phyloP scores from a whole-genome alignment of 2,329 filamentous ascomycete genomes.

The Verticillium tricorpus region DNA sequence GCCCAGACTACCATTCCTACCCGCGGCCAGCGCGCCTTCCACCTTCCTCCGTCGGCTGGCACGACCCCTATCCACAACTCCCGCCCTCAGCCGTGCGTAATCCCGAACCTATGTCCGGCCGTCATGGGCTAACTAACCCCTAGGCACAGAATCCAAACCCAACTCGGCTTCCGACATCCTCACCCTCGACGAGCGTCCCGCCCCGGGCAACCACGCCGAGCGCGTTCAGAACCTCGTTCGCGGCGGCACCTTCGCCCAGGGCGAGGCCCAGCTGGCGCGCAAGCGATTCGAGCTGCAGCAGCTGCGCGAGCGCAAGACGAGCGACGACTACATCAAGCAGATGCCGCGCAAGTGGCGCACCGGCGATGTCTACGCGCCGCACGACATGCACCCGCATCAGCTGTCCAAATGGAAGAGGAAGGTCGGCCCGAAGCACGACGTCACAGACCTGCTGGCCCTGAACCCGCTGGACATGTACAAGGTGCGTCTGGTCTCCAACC shows the following conservation, averaged over 20 bases:
- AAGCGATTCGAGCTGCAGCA: constrained; percentile 31
- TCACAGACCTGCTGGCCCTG: constrained; percentile 74
- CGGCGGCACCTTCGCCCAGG: constrained; percentile 16
- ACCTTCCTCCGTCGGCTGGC: constrained; percentile 9
- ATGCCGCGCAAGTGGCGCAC: constrained; percentile 65
- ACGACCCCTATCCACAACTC: constrained; percentile 11
- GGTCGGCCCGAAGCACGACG: constrained; percentile 56
- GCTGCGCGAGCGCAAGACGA: constrained; percentile 32
- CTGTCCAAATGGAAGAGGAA: constrained; percentile 72
- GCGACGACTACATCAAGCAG: constrained; percentile 55
- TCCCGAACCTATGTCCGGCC: background rate
- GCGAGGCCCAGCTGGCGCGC: constrained; percentile 15
- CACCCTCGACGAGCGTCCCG: constrained; percentile 8
- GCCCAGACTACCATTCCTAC: constrained; percentile 28
- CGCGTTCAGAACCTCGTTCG: constrained; percentile 12
- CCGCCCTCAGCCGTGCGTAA: constrained; percentile 6
- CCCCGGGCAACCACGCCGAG: constrained; percentile 3
- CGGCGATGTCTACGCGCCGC: constrained; percentile 87
- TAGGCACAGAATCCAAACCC: background rate
- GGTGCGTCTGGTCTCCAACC: constrained; percentile 43
- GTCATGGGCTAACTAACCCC: background rate
- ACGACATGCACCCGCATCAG: constrained; percentile 76
- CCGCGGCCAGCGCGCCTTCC: constrained; percentile 7
- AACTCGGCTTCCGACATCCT: constrained; percentile 9
- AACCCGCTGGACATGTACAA: constrained; percentile 84